Evolutionary conservation across 192 early-diverging fungal genomes (phyloP), one percentile per base, ranked within the genome.

Genomic region (Coemansia sp.): DNA sequence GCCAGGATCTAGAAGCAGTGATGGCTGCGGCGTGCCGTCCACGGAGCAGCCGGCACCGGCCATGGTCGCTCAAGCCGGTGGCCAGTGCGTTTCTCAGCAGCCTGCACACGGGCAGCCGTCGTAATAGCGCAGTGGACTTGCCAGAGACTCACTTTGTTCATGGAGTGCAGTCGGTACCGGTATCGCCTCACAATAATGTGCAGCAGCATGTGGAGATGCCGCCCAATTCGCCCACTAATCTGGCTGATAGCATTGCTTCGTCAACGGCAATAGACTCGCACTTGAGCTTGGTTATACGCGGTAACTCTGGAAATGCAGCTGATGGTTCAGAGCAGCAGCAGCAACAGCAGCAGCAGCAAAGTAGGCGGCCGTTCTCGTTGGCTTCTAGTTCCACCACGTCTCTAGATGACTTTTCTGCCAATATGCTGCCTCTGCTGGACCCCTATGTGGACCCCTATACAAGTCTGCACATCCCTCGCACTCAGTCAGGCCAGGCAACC

Each of bases 381-480:
- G 28, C 51, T 9, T 53, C 59, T 3, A 63, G 44, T 2, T 36
- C 45, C 6, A 30, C 35, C 14, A 35, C 40, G 14, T 59, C 68
- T 5, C 36, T 55, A 0, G 59, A 53, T 11, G 18, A 46, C 44
- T 50, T 61, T 50, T 30, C n/a, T 52, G 31, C 23, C 57, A 55
- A 50, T 41, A 49, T 46, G 2, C 2, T 50, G 15, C 46, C 49
- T 20, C 28, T 20, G 18, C 31, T 63, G 16, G 55, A 47, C 14
- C 30, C 58, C 8, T 72, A 72, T 9, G 70, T 62, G n/a, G 55
- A 72, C 37, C 63, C 70, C 3, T 72, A 72, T 15, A n/a, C 40
- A 6, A 13, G 11, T 6, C 58, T 61, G 8, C 48, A 59, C 4
- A 11, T 60, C 2, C 68, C 60, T 2, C 37, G 14, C 6, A 10